A percentile compares a stretch with the other conserved stretches of the same genome.
Conservation (phyloP, 768 basidiomycete species). For the Jaapia argillacea region DNA sequence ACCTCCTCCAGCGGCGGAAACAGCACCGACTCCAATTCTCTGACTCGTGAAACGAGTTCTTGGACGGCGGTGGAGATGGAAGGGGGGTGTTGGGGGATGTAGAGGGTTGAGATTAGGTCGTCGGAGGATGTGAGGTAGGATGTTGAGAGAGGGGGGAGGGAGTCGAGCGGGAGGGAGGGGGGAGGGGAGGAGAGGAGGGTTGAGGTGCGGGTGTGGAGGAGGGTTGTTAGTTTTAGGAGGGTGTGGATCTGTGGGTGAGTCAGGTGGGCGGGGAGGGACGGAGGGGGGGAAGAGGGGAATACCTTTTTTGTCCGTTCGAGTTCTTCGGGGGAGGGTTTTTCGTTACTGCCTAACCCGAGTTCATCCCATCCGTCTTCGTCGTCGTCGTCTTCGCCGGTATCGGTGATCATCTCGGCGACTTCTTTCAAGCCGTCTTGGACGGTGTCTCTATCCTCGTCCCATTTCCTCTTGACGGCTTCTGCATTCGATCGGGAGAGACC, state of each 20-base stretch:
- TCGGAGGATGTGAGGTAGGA: slow-evolving; percentile 46
- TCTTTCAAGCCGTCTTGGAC: slow-evolving; percentile 56
- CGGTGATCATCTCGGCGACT: slow-evolving; percentile 40
- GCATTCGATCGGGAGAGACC: slow-evolving; percentile 48
- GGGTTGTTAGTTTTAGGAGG: slow-evolving; percentile 45
- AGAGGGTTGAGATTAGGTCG: slow-evolving; percentile 57
- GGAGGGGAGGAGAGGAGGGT: slow-evolving; percentile 26
- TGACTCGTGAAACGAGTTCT: slow-evolving; percentile 26
- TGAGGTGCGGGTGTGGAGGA: slow-evolving; percentile 54
- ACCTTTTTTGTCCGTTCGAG: too few species aligned
- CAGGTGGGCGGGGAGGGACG: too few species aligned
- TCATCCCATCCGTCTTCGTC: slow-evolving; percentile 54
- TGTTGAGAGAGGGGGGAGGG: slow-evolving; percentile 38
- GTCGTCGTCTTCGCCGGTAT: slow-evolving; percentile 19
- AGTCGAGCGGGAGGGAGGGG: slow-evolving; percentile 29
- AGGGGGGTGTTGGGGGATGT: slow-evolving; percentile 46
- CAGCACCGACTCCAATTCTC: slow-evolving; percentile 23
- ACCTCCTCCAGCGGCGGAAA: slow-evolving; percentile 13
- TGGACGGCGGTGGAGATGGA: slow-evolving; percentile 30
- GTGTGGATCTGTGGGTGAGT: slow-evolving; percentile 38
- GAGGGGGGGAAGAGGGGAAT: too few species aligned
- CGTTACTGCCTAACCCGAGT: slow-evolving; percentile 40
- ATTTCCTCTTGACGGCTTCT: slow-evolving; percentile 43
- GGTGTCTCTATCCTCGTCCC: slow-evolving; percentile 41
- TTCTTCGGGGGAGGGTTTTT: too few species aligned